Evolutionary conservation across 108 stramenopile species (phyloP), one percentile per base, ranked within the genome.

Genomic region (Stephanodiscus triporus): DNA sequence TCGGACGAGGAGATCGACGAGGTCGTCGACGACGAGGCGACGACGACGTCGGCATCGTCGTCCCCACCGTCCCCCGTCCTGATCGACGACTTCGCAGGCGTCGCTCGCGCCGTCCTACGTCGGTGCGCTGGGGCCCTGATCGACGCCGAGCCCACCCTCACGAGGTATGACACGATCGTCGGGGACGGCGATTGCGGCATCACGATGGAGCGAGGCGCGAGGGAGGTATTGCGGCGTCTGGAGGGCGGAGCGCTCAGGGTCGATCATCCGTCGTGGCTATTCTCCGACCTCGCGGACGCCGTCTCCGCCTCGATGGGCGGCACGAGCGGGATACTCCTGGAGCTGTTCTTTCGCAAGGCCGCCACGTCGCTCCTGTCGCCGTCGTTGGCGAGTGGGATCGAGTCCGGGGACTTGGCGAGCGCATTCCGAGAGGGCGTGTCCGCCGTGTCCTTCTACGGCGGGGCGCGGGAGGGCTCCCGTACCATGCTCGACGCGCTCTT

Each of bases 171-270:
- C 69, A 88, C 86, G 16, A 96, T 97, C 65, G 96, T 97, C 6
- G 99, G 99, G 7, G 99, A 99, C 68, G 98, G 98, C 11, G 99
- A 99, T 70, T 98, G 97, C 81, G 99, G 99, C 2, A 87, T 89
- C 11, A 98, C 98, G 19, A 95, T 98, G 87, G 83, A 91, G 75
- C 87, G 96, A 36, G 99, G 98, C 30, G 98, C 97, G 17, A 83
- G 84, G 54, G 93, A 94, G 58, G 75, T 96, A 20, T 72, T 76
- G 56, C 56, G 87, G 29, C 77, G 87, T 23, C 38, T 96, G 9
- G 82, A 89, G n/a, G 63, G 34, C 2, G 77, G 82, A 40, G 45
- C 9, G 2, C 60, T 90, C 0, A 26, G 67, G 9, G 60, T 80
- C 11, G 66, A 76, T 54, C 88, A 92, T 68, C 93, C 93, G 11